phyloP scores from a whole-genome alignment of 139 green algal species.

The Zygnema cylindricum region DNA sequence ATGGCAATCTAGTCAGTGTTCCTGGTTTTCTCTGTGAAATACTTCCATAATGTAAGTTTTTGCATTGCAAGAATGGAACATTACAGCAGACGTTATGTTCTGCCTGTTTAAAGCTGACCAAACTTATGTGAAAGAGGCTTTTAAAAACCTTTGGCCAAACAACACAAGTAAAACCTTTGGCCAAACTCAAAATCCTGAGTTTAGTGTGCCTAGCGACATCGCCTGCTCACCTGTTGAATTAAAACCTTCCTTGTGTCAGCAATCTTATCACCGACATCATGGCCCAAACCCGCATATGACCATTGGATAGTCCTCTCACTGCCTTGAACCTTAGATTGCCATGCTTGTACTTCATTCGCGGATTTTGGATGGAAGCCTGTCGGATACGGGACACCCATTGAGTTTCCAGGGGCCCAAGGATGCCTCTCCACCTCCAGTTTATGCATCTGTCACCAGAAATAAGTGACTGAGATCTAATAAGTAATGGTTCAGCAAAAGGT shows the following conservation, averaged over 20 bases:
- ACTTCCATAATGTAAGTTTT: no score
- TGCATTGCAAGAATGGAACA: no score
- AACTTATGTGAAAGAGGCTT: no score
- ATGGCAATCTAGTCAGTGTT: no score
- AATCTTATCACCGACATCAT: neutral
- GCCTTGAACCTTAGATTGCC: neutral
- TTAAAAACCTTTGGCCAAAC: neutral
- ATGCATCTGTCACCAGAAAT: slow-evolving; percentile 18
- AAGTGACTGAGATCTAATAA: no score
- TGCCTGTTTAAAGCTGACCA: no score
- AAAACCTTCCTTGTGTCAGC: neutral
- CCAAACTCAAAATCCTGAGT: neutral
- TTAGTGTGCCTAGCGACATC: neutral
- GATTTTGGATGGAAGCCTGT: slow-evolving; percentile 2
- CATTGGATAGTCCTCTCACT: neutral
- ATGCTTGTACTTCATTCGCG: neutral
- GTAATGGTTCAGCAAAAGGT: no score
- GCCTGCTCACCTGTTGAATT: slow-evolving; percentile 2
- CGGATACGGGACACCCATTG: neutral
- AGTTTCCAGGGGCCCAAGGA: neutral
- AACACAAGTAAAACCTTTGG: neutral
- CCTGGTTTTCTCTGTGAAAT: no score
- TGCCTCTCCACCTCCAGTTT: slow-evolving; percentile 27
- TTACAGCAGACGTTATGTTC: no score
- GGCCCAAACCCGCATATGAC: neutral